phyloP scores from a whole-genome alignment of 345 rosid genomes.

The Toxicodendron radicans region DNA sequence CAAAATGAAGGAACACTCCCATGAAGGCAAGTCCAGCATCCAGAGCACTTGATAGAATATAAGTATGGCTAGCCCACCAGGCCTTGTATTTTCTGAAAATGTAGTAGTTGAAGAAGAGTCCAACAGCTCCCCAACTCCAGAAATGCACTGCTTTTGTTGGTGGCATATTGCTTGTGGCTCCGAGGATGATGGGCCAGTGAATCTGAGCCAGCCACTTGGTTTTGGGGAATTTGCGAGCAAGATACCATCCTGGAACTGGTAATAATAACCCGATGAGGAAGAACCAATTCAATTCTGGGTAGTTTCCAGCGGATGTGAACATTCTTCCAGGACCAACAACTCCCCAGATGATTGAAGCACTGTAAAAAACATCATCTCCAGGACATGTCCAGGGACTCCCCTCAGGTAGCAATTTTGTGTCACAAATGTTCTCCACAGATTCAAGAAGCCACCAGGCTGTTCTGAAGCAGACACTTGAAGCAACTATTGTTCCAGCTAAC shows the following conservation, averaged over 20 bases:
- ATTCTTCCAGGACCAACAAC: conserved; percentile 49
- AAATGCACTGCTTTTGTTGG: conserved; percentile 38
- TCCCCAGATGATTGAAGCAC: conserved; percentile 66
- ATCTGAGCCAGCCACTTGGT: conserved; percentile 37
- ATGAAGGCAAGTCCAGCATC: conserved; percentile 61
- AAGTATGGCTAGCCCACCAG: conserved; percentile 58
- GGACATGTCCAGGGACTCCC: conserved; percentile 71
- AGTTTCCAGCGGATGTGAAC: conserved; percentile 26
- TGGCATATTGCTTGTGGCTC: conserved; percentile 37
- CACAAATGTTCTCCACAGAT: conserved; percentile 38
- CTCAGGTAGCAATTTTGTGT: conserved; percentile 25
- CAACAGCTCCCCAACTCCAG: conserved; percentile 36
- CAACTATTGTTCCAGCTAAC: conserved; percentile 44
- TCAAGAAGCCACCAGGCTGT: conserved; percentile 58
- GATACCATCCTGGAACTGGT: conserved; percentile 42
- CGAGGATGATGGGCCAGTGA: conserved; percentile 39
- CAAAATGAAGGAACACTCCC: conserved; percentile 36
- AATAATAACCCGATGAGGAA: conserved; percentile 48
- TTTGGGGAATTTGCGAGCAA: conserved; percentile 35
- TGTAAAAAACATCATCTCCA: conserved; percentile 47
- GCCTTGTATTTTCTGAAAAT: conserved; percentile 36
- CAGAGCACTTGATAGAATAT: conserved; percentile 49
- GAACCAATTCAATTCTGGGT: conserved; percentile 50
- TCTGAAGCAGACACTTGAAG: conserved; percentile 45
- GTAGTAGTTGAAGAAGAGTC: conserved; percentile 37